These are phyloP conservation scores for Scheffersomyces ergatensis DNA, from an alignment of 805 yeast genomes.

Conservation along the genomic window DNA sequence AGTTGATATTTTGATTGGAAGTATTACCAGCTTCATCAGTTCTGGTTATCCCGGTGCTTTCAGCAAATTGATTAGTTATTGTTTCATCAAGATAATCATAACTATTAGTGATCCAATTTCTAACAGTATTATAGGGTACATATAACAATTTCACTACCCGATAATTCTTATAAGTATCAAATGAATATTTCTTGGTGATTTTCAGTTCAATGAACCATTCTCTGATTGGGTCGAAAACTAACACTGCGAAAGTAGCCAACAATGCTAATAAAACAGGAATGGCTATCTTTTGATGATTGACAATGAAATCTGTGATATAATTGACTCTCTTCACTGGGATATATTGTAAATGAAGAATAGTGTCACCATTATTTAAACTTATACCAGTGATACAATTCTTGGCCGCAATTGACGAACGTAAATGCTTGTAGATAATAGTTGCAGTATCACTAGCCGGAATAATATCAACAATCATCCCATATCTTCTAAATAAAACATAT, in stretches of 20 bases:
- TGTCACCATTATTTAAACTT: conserved; percentile 52
- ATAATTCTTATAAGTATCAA: conserved; percentile 44
- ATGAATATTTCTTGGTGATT: conserved; percentile 57
- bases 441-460: conserved; percentile 49
- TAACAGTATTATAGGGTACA: conserved; percentile 24
- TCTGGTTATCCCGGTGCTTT: not conserved
- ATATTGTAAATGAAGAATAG: conserved; percentile 68
- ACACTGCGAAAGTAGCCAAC: conserved; percentile 75
- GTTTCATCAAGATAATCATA: conserved; percentile 36
- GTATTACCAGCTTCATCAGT: conserved; percentile 13
- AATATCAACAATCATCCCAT: conserved; percentile 81
- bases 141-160: conserved; percentile 22
- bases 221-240: conserved; percentile 91
- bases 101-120: conserved; percentile 25
- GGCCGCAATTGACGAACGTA: conserved; percentile 77
- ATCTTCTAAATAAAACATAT: conserved; percentile 79
- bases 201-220: conserved; percentile 73
- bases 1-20: conserved; percentile 19
- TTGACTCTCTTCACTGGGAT: conserved; percentile 54
- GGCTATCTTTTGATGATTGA: conserved; percentile 77
- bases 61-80: not conserved
- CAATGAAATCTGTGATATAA: conserved; percentile 53
- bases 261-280: conserved; percentile 78
- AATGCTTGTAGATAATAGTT: conserved; percentile 48
- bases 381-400: conserved; percentile 88